phyloP scores from a whole-genome alignment of 129 eudicot species.

The Kitagawia praeruptora region DNA sequence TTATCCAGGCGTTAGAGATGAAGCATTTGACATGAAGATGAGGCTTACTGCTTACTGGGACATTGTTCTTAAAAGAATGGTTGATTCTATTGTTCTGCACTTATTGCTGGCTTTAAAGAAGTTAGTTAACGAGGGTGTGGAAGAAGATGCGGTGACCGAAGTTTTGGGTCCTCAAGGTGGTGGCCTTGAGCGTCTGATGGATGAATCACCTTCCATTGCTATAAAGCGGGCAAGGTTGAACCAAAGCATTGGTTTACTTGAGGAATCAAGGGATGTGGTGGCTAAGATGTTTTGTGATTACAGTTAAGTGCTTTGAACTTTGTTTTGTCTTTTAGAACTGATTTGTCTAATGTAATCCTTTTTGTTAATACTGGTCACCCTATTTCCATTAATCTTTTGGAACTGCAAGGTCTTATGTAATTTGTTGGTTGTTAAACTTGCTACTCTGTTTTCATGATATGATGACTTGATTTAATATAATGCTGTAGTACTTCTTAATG shows the following conservation, averaged over 20 bases:
- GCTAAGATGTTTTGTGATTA: not conserved
- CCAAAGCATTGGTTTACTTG: not conserved
- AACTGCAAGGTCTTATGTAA: not conserved
- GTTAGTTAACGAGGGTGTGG: not conserved
- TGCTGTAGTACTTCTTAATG: no score
- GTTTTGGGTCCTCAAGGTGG: no score
- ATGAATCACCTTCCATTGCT: slow-evolving; percentile 1
- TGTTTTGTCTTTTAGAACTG: not conserved
- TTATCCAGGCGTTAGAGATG: not conserved
- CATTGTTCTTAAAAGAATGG: not conserved
- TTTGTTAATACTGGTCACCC: not conserved
- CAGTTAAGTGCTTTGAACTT: not conserved
- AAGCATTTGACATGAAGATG: slow-evolving; percentile 9
- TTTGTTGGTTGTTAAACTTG: no score
- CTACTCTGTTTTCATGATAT: not conserved
- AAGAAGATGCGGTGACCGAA: not conserved
- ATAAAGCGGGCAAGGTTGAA: not conserved
- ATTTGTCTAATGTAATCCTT: not conserved
- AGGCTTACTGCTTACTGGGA: slow-evolving; percentile 5
- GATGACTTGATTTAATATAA: not conserved
- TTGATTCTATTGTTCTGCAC: not conserved
- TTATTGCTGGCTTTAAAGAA: not conserved
- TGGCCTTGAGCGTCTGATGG: no score
- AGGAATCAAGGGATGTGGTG: not conserved
- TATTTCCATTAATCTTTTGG: not conserved